Base-by-base conservation (phyloP, 1,139 yeast species). In the Taphrina wiesneri region DNA sequence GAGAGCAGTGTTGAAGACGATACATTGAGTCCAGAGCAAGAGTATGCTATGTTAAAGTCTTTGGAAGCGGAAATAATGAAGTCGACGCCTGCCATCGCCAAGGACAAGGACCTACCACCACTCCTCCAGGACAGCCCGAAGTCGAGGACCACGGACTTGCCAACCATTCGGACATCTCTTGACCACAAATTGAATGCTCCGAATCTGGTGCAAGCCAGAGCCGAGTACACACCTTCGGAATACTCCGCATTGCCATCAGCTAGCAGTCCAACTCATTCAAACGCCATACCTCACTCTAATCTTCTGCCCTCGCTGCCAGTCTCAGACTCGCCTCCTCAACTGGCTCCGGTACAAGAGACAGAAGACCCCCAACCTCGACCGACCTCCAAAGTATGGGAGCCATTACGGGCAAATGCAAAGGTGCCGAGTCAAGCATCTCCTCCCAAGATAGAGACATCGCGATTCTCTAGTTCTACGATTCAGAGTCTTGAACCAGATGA, bases 351-450 rank as follows among this genome's bases (percentile, higher is more conserved):
- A 9, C 7, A 7, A 6, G 21, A 13, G 17, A 39, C 2, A 5
- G 43, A n/a, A n/a, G 43, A 9, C 2, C 15, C 19, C 7, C 3
- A 13, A 2, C 6, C 43, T 7, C 43, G 43, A 6, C 56, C 56
- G 21, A 30, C 19, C 28, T 30, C 56, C 28, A 52, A 52, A 21
- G 28, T n/a, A 9, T 52, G 56, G 56, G 56, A 52, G 15, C 56
- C 56, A 17, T 34, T 52, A 25, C 28, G 34, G 11, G 26, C 56
- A 13, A 11, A 23, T 21, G 13, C 34, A 2, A 23, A 26, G 11
- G 25, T 15, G 6, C 28, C 11, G 19, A 5, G n/a, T 7, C 26
- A 52, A 1, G 19, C 30, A 7, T 19, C 56, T 13, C 45, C 17
- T 2, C 45, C 28, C 5, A 52, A 17, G 4, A 28, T n/a, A 4